Evolutionary conservation across 805 yeast species (phyloP).

Genomic region (Saturnispora saitoi): DNA sequence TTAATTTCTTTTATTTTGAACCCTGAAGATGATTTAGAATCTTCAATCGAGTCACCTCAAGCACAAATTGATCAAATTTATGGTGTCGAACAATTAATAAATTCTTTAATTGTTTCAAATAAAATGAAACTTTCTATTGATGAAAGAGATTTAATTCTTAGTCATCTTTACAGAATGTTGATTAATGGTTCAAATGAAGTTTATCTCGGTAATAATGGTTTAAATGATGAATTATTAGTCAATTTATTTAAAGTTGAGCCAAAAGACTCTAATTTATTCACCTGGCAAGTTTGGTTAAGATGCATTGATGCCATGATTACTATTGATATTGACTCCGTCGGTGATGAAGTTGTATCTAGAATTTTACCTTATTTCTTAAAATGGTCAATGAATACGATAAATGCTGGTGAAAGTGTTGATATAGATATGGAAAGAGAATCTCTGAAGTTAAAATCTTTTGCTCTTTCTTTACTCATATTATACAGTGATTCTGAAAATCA

Average conservation of each 20-base stretch:
- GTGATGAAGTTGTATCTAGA: slow-evolving; percentile 26
- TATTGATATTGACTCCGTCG: slow-evolving; percentile 46
- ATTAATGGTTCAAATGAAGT: slow-evolving; percentile 28
- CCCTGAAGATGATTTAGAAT: slow-evolving; percentile 11
- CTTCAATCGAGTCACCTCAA: background rate
- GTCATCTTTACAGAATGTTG: slow-evolving; percentile 41
- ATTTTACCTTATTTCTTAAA: slow-evolving; percentile 24
- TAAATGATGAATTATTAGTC: slow-evolving; percentile 9
- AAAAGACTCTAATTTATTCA: slow-evolving; percentile 31
- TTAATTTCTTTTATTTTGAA: slow-evolving; percentile 19
- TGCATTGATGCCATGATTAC: slow-evolving; percentile 35
- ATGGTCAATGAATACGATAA: slow-evolving; percentile 6
- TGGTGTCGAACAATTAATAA: slow-evolving; percentile 37
- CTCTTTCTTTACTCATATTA: slow-evolving; percentile 32
- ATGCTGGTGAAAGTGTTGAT: background rate
- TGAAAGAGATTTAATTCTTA: slow-evolving; percentile 41
- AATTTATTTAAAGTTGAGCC: slow-evolving; percentile 5
- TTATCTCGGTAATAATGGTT: slow-evolving; percentile 18
- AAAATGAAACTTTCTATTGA: slow-evolving; percentile 38
- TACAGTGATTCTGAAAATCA: slow-evolving; percentile 42
- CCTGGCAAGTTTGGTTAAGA: slow-evolving; percentile 31
- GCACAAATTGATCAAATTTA: slow-evolving; percentile 13
- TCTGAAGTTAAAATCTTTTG: slow-evolving; percentile 9
- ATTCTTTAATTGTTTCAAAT: slow-evolving; percentile 16
- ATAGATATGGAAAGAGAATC: background rate